A percentile compares a stretch with the other conserved stretches of the same genome.
These are phyloP conservation scores for Collybia sp. DNA, from an alignment of 768 basidiomycete species.

Conservation along the genomic window DNA sequence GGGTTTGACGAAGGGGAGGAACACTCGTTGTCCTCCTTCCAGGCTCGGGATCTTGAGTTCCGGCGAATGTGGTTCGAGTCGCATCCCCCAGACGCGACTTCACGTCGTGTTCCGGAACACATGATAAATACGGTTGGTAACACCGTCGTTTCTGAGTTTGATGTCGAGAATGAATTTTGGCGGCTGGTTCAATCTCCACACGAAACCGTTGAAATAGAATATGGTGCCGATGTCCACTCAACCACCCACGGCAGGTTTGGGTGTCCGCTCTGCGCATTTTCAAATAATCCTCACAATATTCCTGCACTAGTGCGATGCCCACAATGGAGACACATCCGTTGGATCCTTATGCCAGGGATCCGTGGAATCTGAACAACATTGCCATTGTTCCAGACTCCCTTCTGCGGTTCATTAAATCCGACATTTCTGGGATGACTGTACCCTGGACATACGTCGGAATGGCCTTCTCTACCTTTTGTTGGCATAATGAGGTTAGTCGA, in stretches of 20 bases:
- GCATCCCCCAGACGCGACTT: slow-evolving; percentile 53
- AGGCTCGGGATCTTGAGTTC: slow-evolving; percentile 87
- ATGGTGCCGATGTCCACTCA: slow-evolving; percentile 98
- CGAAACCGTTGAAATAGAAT: slow-evolving; percentile 97
- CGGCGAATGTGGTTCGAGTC: slow-evolving; percentile 82
- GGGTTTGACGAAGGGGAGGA: slow-evolving; percentile 99
- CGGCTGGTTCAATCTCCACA: slow-evolving; percentile 82
- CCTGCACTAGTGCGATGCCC: slow-evolving; percentile 78
- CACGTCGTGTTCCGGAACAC: slow-evolving; percentile 34
- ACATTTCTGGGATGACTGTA: slow-evolving; percentile 99
- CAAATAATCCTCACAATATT: slow-evolving; percentile 3
- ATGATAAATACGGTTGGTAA: slow-evolving; percentile 54
- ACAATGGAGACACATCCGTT: slow-evolving; percentile 92
- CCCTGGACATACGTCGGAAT: slow-evolving; percentile 99
- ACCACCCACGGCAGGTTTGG: slow-evolving; percentile 93
- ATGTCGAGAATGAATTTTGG: slow-evolving; percentile 97
- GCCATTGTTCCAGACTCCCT: slow-evolving; percentile 91
- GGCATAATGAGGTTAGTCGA: slow-evolving; percentile 89
- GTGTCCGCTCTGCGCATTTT: slow-evolving; percentile 1
- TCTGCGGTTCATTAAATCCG: slow-evolving; percentile 95
- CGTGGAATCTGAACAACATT: slow-evolving; percentile 98
- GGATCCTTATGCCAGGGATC: slow-evolving; percentile 81
- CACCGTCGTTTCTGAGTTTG: slow-evolving; percentile 75
- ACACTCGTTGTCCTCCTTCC: slow-evolving; percentile 88
- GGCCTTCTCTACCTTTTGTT: slow-evolving; percentile 98